A percentile compares a stretch with the other conserved stretches of the same genome.
Evolutionary conservation across 805 yeast genomes (phyloP).

Genomic region (Saccharomyces paradoxus): DNA sequence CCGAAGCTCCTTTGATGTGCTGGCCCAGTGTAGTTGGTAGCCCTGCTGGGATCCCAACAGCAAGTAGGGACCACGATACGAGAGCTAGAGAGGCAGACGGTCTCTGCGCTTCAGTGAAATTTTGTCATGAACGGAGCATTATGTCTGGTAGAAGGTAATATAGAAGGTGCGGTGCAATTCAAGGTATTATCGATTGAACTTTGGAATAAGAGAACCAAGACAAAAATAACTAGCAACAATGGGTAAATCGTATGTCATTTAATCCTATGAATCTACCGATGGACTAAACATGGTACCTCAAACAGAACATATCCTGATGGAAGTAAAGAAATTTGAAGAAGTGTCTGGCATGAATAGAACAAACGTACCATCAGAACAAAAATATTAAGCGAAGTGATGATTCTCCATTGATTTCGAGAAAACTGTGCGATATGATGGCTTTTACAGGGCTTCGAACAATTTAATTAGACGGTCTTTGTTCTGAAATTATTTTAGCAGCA

Average conservation of each 20-base stretch:
- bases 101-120: background rate
- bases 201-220: conserved; percentile 9
- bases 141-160: background rate
- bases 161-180: background rate
- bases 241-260: conserved; percentile 35
- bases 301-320: background rate
- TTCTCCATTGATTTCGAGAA: too few relatives aligned
- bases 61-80: background rate
- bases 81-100: background rate
- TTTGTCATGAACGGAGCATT: background rate
- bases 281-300: background rate
- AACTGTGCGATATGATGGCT: background rate
- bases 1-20: background rate
- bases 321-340: background rate
- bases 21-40: background rate
- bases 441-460: too few relatives aligned
- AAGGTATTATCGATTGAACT: background rate
- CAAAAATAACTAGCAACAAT: conserved; percentile 32
- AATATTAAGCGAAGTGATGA: background rate
- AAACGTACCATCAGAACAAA: too few relatives aligned
- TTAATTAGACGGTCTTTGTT: too few relatives aligned
- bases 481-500: too few relatives aligned
- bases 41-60: background rate
- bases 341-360: too few relatives aligned
- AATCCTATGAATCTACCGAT: background rate